Evolutionary conservation across 768 basidiomycete genomes (phyloP), one percentile per base, ranked within the genome.

Genomic region (Leucocoprinus leucothites): DNA sequence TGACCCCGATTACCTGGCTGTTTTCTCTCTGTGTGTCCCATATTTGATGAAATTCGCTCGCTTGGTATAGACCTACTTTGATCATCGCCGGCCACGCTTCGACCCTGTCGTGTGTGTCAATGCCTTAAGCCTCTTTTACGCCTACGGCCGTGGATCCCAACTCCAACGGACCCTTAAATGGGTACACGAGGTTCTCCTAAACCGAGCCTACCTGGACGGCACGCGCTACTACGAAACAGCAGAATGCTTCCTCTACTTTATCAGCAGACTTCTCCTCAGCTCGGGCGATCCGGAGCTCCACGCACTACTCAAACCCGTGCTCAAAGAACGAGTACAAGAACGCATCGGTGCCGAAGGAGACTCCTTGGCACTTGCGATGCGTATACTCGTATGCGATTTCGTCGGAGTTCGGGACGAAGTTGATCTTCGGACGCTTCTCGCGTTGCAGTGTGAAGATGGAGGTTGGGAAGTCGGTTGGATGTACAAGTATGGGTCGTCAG

Each of bases 391-490:
- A 1, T 76, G 77, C 38, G 64, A 70, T 1, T 67, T 64, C 9
- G 67, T 78, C 11, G 79, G 74, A 5, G 48, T 82, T 16, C 60
- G 63, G 24, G 68, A 79, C 60, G 68, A 75, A 14, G 65, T 73
- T 1, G 83, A 84, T 62, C 58, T 81, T 7, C 66, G 71, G 7
- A 62, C 66, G 18, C 72, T 85, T 7, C 70, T 79, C 2, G 63
- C 71, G 3, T 62, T 81, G 56, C 83, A 84, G 59, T 69, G 68
- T 53, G 77, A 77, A 56, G 82, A 84, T 59, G 83, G 83, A 16
- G 76, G 79, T 3, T 85, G 80, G 79, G 74, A 72, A 21, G 69
- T 69, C 8, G 75, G 83, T 1, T 82, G 80, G 80, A 69, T 84
- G 18, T 85, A 81, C 69, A 79, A 75, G 64, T 82, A 78, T 54